Base-by-base conservation (phyloP, 1,139 yeast species). In the Candida tunisiensis region DNA sequence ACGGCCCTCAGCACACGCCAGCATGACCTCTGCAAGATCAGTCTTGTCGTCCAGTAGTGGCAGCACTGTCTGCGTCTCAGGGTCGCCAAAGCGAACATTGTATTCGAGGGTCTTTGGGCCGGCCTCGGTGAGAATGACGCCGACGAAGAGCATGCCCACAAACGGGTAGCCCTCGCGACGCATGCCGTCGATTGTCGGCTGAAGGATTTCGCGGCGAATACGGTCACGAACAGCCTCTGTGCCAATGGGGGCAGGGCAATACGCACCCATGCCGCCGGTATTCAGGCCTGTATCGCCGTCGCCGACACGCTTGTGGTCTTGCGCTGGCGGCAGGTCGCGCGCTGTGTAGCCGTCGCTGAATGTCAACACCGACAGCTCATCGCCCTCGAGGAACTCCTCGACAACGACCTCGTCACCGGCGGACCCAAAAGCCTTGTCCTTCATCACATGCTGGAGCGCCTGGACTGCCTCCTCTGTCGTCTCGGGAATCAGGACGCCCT, bases 211-310 rank as follows among this genome's bases (percentile, higher is more conserved):
- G 28, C 62, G 60, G 45, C 83, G 71, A 45, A 91, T 83, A 50
- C 72, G 62, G 33, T 64, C 57, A 42, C 83, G 57, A 19, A 88
- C 53, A 20, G 65, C 63, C 4, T 79, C 72, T 16, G 88, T 74
- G 14, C 79, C 88, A 34, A 85, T 66, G 29, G 98, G 98, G 6
- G 96, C 93, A 26, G 98, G 99, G 4, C 96, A 92, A 47, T 91
- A 91, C 11, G 98, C 93, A 37, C 99, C 99, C 99, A 91, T 91
- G 37, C 99, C 99, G 39, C 99, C 99, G 28, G 98, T 91, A 59
- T 91, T 91, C 38, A 85, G 65, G 20, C 99, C 99, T 27, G 71
- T 60, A 51, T 91, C 99, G 34, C 85, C 88, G 44, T 91, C 83
- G 31, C 93, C 92, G 42, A 78, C 67, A 53, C 98, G 74, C 60